Base-by-base conservation (phyloP, 1,284 basidiomycete species). In the Vanrija humicola region DNA sequence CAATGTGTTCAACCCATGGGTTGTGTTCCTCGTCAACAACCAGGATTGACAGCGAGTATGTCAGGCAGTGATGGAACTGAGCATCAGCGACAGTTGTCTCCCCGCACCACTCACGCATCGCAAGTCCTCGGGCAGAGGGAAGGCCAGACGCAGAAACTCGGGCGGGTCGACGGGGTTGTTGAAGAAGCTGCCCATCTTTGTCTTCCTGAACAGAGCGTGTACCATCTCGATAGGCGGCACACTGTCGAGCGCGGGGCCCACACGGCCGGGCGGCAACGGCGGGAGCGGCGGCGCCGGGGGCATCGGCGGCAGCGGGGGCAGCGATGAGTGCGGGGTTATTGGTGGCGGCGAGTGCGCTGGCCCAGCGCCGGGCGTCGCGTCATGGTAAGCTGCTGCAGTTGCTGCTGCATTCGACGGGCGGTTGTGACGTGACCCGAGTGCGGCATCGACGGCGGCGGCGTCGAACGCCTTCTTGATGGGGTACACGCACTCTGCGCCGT, bases 111-210 rank as follows among this genome's bases (percentile, higher is more conserved):
- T 63, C 44, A 70, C 69, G 55, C 66, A 70, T 38, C 64, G 57
- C 12, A 72, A 55, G 43, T 72, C 70, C 23, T 70, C 67, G 10
- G 67, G 59, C 4, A 61, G 55, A 0, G 67, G 64, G 46, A 71
- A 74, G 10, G 61, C 58, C 1, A 56, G 53, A 18, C 54, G 58
- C 19, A 74, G 55, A 34, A 72, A 74, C 14, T 70, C 66, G 25
- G 72, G 72, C 23, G 70, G 65, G 18, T 64, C 56, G n/a, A 64
- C 42, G 6, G 67, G 66, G 25, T 65, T 63, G 42, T 59, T 58
- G 50, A 66, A 74, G 55, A 66, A 74, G n/a, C 58, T 54, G 10
- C 69, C 68, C 72, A 74, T 71, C 43, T 64, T 58, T 6, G 72
- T 74, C 46, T 63, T 62, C 46, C 69, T 56, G 52, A 66, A 68